These are phyloP conservation scores for Diaporthe velutina DNA, from an alignment of 2,329 filamentous ascomycete species.

Conservation along the genomic window DNA sequence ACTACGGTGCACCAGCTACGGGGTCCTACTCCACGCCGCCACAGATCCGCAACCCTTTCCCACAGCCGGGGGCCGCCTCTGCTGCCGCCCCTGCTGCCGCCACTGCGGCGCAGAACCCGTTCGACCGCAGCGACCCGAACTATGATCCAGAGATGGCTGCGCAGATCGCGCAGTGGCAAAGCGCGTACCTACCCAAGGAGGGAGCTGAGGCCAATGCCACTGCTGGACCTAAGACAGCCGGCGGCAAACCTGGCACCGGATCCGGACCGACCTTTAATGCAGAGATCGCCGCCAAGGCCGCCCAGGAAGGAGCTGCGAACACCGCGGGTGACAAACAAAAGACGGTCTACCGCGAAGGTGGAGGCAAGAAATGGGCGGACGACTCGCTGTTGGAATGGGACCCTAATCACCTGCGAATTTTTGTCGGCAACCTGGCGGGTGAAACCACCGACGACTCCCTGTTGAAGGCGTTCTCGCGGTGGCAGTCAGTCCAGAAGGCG, in stretches of 20 bases:
- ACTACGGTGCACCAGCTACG: constrained; percentile 58
- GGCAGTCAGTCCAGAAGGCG: constrained; percentile 90
- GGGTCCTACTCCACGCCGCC: constrained; percentile 67
- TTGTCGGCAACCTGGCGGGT: constrained; percentile 95
- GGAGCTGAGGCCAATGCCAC: constrained; percentile 49
- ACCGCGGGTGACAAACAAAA: constrained; percentile 76
- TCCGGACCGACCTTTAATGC: constrained; percentile 49
- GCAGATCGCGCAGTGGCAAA: constrained; percentile 95
- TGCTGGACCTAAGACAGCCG: constrained; percentile 43
- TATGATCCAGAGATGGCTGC: constrained; percentile 87
- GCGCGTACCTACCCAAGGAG: constrained; percentile 81
- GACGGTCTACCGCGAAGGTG: constrained; percentile 89
- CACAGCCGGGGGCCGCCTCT: constrained; percentile 64
- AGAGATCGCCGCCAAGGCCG: constrained; percentile 51
- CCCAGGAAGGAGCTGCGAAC: constrained; percentile 58
- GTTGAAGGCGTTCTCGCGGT: constrained; percentile 91
- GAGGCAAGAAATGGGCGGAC: constrained; percentile 94
- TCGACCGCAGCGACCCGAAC: constrained; percentile 52
- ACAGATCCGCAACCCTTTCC: constrained; percentile 86
- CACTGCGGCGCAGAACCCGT: constrained; percentile 43
- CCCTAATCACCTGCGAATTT: constrained; percentile 91
- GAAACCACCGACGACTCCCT: constrained; percentile 98
- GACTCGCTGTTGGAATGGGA: constrained; percentile 94
- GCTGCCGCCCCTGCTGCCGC: constrained; percentile 41
- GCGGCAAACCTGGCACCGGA: constrained; percentile 46